Percentiles rank a stretch among this genome's conserved stretches.
phyloP scores from a whole-genome alignment of 2,329 filamentous ascomycete species.

The Calcarisporium arbuscula region DNA sequence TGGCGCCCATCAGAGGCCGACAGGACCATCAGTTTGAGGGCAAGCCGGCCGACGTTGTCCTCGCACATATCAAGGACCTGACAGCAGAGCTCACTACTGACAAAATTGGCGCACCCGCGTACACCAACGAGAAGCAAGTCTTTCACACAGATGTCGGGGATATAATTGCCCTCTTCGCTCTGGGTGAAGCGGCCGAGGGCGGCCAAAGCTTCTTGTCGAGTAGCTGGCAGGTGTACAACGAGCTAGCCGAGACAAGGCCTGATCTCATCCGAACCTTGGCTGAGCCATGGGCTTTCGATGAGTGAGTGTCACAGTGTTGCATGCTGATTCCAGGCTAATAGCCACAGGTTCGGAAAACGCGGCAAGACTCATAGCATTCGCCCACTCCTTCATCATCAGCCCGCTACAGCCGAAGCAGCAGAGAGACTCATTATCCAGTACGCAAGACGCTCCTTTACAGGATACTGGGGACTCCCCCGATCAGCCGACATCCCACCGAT shows the following conservation, averaged over 20 bases:
- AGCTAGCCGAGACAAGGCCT: constrained; percentile 50
- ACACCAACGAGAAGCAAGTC: constrained; percentile 54
- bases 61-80: constrained; percentile 59
- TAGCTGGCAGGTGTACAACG: constrained; percentile 56
- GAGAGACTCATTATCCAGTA: constrained; percentile 56
- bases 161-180: constrained; percentile 50
- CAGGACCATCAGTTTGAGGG: constrained; percentile 43
- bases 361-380: constrained; percentile 25
- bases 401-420: constrained; percentile 34
- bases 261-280: constrained; percentile 53
- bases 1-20: constrained; percentile 46
- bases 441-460: constrained; percentile 50
- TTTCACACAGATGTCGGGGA: constrained; percentile 59
- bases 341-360: constrained; percentile 42
- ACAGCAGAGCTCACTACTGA: constrained; percentile 19
- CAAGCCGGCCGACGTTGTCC: constrained; percentile 42
- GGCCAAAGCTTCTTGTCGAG: constrained; percentile 53
- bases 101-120: constrained; percentile 50
- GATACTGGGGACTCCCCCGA: constrained; percentile 49
- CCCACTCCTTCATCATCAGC: constrained; percentile 51
- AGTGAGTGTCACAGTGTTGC: constrained; percentile 26
- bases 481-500: constrained; percentile 49
- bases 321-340: background rate
- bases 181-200: constrained; percentile 45
- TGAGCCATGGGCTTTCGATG: constrained; percentile 39